Base-by-base conservation (phyloP, 2,329 filamentous ascomycete species). In the Chaetomiaceae sp. region DNA sequence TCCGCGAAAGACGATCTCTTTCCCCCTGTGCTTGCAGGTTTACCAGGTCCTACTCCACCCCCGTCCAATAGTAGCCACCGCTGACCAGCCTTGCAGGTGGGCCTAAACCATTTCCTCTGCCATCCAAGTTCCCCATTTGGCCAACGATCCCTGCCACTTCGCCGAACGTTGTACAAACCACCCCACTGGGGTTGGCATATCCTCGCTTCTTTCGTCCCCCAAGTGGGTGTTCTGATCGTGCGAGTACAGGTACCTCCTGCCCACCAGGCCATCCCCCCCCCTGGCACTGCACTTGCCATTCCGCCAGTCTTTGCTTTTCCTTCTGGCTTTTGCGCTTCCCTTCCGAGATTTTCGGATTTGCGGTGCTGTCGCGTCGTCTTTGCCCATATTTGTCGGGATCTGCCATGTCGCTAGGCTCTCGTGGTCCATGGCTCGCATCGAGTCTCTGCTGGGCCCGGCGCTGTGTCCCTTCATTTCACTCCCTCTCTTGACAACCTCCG, bases 1-100 rank as follows among this genome's bases (percentile, higher is more conserved):
- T 59, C 51, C 55, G 51, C 58, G 20, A 51, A 48, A 54, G 58
- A 42, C 57, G 59, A 61, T 61, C 59, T 55, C 55, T 49, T 36
- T 32, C 50, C 43, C 51, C 50, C 52, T 54, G 58, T 51, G 49
- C 48, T 47, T 56, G 51, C 53, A 45, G 45, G 27, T 34, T n/a
- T 51, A 38, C 36, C 45, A 53, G 58, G 52, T 55, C 25, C 30
- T 47, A 27, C 53, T 51, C 47, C 48, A 51, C 51, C 8, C 3
- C n/a, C 42, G 46, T 56, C 60, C 61, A 62, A 62, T 61, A 48
- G 41, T 48, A 43, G 8, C 44, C 43, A 14, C 40, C 42, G 54
- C 55, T 60, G 57, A 62, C 58, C 56, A 56, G 57, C 57, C 58
- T 57, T 54, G 48, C 57, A 61, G 60, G 53, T 48, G 33, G 47